These are phyloP conservation scores for Oenanthe sinensis DNA, from an alignment of 129 eudicot species.

Conservation along the genomic window DNA sequence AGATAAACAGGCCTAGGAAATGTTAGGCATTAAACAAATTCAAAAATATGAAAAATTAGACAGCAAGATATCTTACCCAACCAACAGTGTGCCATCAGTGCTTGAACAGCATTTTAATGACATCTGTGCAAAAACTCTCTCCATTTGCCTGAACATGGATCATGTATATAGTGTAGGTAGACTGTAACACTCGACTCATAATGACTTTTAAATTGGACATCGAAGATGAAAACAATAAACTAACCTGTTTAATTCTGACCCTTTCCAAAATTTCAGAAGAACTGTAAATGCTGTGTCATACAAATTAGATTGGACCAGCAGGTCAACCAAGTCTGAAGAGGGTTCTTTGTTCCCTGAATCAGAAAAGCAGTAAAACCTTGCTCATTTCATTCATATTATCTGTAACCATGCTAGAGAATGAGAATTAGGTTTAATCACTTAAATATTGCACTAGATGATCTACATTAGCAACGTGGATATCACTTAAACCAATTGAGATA, in stretches of 20 bases:
- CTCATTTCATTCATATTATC: not conserved
- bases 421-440: not conserved
- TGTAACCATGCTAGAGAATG: not conserved
- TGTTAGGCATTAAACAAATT: not conserved
- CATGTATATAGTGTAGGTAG: not conserved
- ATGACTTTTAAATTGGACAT: not conserved
- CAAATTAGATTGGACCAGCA: conserved; percentile 64
- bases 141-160: conserved; percentile 58
- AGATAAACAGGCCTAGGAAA: not conserved
- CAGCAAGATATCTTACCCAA: conserved; percentile 26
- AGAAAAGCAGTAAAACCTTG: not conserved
- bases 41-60: not conserved
- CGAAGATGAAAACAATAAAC: conserved; percentile 6
- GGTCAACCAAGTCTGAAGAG: conserved; percentile 67
- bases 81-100: conserved; percentile 30
- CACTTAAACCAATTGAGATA: not conserved
- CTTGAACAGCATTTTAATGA: conserved; percentile 75
- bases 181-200: conserved; percentile 9
- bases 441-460: not conserved
- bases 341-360: conserved; percentile 46
- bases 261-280: conserved; percentile 72
- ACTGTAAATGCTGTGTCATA: conserved; percentile 94
- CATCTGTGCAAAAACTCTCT: conserved; percentile 74
- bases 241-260: conserved; percentile 77
- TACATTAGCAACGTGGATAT: not conserved